Evolutionary conservation across 345 rosid species (phyloP).

Genomic region (Populus ilicifolia): DNA sequence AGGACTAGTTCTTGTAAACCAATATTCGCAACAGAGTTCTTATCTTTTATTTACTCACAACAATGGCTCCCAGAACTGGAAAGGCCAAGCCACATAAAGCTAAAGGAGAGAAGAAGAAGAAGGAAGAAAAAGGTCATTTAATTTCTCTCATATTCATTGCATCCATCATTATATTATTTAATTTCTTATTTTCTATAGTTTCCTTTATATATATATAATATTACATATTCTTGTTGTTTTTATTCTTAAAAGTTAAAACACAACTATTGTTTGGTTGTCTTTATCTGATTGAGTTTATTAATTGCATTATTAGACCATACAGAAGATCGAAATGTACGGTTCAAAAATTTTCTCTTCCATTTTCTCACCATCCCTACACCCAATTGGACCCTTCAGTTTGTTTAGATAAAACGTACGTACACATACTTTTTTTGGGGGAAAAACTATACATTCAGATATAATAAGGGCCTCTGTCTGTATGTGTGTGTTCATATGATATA

Average conservation of each 20-base stretch:
- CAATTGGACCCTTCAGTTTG: neutral
- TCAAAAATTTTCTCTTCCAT: neutral
- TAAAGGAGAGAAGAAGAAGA: conserved; percentile 34
- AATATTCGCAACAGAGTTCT: conserved; percentile 2
- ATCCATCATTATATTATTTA: neutral
- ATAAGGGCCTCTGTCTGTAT: no score
- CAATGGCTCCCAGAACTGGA: conserved; percentile 34
- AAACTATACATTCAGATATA: no score
- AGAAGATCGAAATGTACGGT: neutral
- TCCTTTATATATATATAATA: neutral
- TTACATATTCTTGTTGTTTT: no score
- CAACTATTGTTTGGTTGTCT: no score
- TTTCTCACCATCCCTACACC: neutral
- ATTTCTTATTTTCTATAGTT: neutral
- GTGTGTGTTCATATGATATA: neutral
- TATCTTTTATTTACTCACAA: neutral
- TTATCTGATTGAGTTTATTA: neutral
- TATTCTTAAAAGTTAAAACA: no score
- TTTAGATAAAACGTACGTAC: neutral
- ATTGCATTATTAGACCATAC: neutral
- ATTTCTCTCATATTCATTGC: neutral
- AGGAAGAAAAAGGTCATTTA: conserved; percentile 33
- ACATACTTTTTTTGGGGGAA: neutral
- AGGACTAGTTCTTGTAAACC: neutral
- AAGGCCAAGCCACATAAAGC: conserved; percentile 33